A percentile compares a stretch with the other conserved stretches of the same genome.
Evolutionary conservation across 768 basidiomycete species (phyloP).

Genomic region (Mycena polygramma): DNA sequence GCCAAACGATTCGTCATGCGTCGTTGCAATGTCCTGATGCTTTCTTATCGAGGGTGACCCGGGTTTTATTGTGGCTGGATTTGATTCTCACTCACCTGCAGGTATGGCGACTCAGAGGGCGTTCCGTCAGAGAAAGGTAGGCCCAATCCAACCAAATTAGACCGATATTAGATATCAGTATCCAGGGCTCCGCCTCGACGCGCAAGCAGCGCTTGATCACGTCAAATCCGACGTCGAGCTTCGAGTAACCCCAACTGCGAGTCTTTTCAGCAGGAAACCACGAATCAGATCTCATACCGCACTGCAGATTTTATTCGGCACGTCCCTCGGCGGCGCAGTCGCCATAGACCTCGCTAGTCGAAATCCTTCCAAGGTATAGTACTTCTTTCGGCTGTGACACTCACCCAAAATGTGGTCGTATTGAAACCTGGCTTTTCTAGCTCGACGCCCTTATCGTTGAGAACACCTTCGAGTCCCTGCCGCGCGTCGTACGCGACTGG

Average conservation of each 20-base stretch:
- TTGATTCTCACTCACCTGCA: not conserved
- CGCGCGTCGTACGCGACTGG: conserved; percentile 44
- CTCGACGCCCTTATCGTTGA: conserved; percentile 75
- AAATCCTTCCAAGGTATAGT: conserved; percentile 64
- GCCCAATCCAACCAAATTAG: not conserved
- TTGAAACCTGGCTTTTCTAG: conserved; percentile 42
- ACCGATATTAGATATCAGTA: not conserved
- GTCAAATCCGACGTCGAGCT: conserved; percentile 29
- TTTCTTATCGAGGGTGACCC: conserved; percentile 40
- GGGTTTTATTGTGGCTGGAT: not conserved
- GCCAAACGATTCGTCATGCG: conserved; percentile 27
- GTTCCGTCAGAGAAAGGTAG: conserved; percentile 36
- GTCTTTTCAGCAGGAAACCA: not conserved
- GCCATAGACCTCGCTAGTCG: conserved; percentile 76
- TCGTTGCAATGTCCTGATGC: conserved; percentile 37
- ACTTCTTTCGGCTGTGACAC: not conserved
- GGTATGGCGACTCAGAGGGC: conserved; percentile 39
- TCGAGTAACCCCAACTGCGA: conserved; percentile 12
- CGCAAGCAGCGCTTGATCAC: conserved; percentile 40
- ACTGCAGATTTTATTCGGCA: conserved; percentile 67
- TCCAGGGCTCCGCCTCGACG: conserved; percentile 38
- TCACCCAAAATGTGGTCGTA: no score
- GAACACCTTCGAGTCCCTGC: conserved; percentile 80
- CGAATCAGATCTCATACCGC: not conserved
- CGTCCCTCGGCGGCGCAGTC: conserved; percentile 81